Percentiles rank a stretch among this genome's conserved stretches.
Conservation (phyloP, 192 early-diverging fungal genomes). For the Podila minutissima region DNA sequence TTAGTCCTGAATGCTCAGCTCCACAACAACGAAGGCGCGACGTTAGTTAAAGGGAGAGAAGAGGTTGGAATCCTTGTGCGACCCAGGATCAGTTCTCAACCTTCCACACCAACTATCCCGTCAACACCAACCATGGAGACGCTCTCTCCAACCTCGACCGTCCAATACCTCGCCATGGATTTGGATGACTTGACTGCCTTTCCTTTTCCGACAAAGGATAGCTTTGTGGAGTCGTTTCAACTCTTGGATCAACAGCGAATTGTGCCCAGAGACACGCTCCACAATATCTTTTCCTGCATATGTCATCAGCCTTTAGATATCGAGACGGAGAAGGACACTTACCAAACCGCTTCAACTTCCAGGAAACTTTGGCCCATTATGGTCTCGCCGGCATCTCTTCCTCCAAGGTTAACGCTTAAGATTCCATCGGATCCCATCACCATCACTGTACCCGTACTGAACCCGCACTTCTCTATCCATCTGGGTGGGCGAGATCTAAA, state of each 20-base stretch:
- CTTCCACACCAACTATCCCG: constrained; percentile 39
- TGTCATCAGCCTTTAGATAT: constrained; percentile 58
- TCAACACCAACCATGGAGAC: constrained; percentile 42
- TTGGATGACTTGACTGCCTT: constrained; percentile 36
- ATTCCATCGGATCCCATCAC: constrained; percentile 63
- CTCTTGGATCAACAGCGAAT: constrained; percentile 46
- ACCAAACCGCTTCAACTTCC: constrained; percentile 2
- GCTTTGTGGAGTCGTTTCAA: constrained; percentile 44
- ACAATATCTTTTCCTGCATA: constrained; percentile 51
- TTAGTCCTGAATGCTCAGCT: constrained; percentile 69
- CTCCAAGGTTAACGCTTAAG: constrained; percentile 64
- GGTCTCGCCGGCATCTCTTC: constrained; percentile 57
- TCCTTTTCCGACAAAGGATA: constrained; percentile 27
- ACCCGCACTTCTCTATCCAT: constrained; percentile 66
- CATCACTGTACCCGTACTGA: constrained; percentile 64
- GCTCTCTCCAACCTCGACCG: neutral
- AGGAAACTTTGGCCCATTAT: constrained; percentile 35
- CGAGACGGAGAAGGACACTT: constrained; percentile 47
- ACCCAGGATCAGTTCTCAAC: constrained; percentile 29
- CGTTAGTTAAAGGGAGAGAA: constrained; percentile 31
- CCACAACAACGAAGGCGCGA: constrained; percentile 57
- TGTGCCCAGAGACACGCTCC: constrained; percentile 25
- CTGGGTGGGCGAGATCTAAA: constrained; percentile 67
- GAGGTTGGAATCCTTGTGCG: constrained; percentile 41
- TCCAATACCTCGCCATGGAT: constrained; percentile 32